Evolutionary conservation across 768 basidiomycete species (phyloP).

Genomic region (Vararia minispora): DNA sequence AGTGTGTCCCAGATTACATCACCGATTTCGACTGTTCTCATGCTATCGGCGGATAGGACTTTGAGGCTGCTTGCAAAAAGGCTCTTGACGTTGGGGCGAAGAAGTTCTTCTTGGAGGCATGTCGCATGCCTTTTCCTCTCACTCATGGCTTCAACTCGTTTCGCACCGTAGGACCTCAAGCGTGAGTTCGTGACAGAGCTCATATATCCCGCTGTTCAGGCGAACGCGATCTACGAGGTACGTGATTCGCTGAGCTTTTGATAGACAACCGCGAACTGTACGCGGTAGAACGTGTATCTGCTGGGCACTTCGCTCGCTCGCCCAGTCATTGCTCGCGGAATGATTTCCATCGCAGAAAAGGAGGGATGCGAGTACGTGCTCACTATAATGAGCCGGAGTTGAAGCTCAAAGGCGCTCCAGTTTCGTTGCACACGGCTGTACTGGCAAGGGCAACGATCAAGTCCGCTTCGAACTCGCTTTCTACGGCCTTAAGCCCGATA

Average conservation of each 20-base stretch:
- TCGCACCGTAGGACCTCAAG: conserved; percentile 74
- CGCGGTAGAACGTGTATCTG: conserved; percentile 77
- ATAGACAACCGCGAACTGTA: background rate
- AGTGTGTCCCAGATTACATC: conserved; percentile 26
- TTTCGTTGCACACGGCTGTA: conserved; percentile 96
- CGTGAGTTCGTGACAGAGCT: conserved; percentile 92
- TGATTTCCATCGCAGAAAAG: conserved; percentile 85
- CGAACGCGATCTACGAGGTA: conserved; percentile 98
- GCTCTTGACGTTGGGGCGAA: conserved; percentile 88
- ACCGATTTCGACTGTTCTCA: conserved; percentile 5
- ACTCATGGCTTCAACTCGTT: background rate
- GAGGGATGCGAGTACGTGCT: conserved; percentile 89
- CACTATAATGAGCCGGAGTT: background rate
- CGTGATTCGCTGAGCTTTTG: conserved; percentile 5
- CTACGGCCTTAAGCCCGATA: conserved; percentile 95
- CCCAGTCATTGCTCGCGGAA: conserved; percentile 97
- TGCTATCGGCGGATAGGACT: conserved; percentile 48
- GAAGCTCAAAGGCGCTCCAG: too few relatives aligned
- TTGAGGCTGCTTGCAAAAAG: conserved; percentile 82
- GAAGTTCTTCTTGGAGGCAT: conserved; percentile 86
- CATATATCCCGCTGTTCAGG: conserved; percentile 97
- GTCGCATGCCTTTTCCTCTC: background rate
- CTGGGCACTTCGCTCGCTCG: conserved; percentile 96
- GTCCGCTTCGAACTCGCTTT: conserved; percentile 99
- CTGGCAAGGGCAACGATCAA: conserved; percentile 99